A percentile compares a stretch with the other conserved stretches of the same genome.
Evolutionary conservation across 495 filamentous ascomycete genomes (phyloP).

Genomic region (Penicillium cataractarum): DNA sequence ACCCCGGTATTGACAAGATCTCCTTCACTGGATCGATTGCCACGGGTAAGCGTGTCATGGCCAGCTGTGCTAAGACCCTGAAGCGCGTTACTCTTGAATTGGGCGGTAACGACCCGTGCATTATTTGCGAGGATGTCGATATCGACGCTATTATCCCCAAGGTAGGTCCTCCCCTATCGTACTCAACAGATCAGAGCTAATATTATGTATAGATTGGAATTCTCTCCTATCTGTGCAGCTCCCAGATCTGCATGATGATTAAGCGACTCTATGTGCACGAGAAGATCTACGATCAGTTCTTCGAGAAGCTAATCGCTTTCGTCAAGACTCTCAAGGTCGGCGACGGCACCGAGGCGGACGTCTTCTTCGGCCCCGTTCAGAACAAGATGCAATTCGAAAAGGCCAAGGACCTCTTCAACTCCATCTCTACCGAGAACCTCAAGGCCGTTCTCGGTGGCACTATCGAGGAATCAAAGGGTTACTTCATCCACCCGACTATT

Average conservation of each 20-base stretch:
- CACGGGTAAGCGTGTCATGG: slow-evolving; percentile 68
- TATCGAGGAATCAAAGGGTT: slow-evolving; percentile 46
- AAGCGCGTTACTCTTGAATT: slow-evolving; percentile 64
- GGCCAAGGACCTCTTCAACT: slow-evolving; percentile 52
- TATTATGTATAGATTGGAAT: slow-evolving; percentile 21
- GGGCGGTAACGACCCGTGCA: slow-evolving; percentile 71
- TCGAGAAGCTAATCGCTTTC: slow-evolving; percentile 56
- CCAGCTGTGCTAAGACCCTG: slow-evolving; percentile 59
- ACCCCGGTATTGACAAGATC: slow-evolving; percentile 68
- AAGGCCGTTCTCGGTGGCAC: slow-evolving; percentile 40
- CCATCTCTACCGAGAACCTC: slow-evolving; percentile 51
- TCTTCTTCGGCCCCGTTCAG: slow-evolving; percentile 59
- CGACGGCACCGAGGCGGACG: slow-evolving; percentile 44
- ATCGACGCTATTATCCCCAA: slow-evolving; percentile 61
- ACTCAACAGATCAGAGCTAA: neutral
- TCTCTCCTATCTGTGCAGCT: slow-evolving; percentile 60
- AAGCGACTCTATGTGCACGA: slow-evolving; percentile 75
- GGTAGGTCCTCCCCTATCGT: slow-evolving; percentile 22
- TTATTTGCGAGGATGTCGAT: slow-evolving; percentile 68
- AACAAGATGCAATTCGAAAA: slow-evolving; percentile 62
- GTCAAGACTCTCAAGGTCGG: slow-evolving; percentile 55
- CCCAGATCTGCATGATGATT: slow-evolving; percentile 60
- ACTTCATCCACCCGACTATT: slow-evolving; percentile 59
- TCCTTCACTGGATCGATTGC: slow-evolving; percentile 68
- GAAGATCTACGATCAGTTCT: slow-evolving; percentile 65